Base-by-base conservation (phyloP, 345 rosid genomes). In the Stellera chamaejasme region DNA sequence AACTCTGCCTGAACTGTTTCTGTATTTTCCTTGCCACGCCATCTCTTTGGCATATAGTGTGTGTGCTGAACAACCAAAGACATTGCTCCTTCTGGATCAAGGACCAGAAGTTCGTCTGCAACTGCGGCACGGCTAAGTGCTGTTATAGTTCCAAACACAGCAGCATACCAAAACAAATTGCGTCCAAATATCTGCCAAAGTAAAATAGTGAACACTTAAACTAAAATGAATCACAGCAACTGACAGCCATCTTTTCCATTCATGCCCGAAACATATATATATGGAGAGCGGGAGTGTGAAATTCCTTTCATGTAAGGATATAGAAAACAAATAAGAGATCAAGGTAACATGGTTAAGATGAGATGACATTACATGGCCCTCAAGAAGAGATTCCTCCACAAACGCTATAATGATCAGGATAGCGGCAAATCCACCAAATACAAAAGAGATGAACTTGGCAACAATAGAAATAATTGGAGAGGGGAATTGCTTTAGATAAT, bases 341-440 rank as follows among this genome's bases (percentile, higher is more conserved):
- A 32, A 32, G 39, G 39, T 32, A 32, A 32, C 39, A 32, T 32
- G 4, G 56, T 44, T 47, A 58, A 55, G 52, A 62, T 28, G 28
- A 50, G 61, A 74, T 54, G 32, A 23, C 66, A 65, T 74, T 85
- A 94, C 99, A 80, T 94, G 97, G 67, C 96, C 99, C 64, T 94
- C 99, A 12, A 94, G 83, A 50, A 94, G 79, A 69, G 97, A 90
- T 83, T 94, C 99, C 79, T 94, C 97, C 45, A 90, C 80, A 74
- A 94, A 83, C 39, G 95, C 99, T 74, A 94, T 94, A 76, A 94
- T 94, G 76, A 90, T 77, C 64, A 94, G 71, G 41, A 94, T 75
- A 56, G 99, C 99, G 61, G 93, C 96, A 74, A 94, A 94, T 56
- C 99, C 99, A 48, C 99, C 99, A 60, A 87, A 85, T 43, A 94